These are phyloP conservation scores for Gossypium bickii DNA, from an alignment of 345 rosid species.

Conservation along the genomic window DNA sequence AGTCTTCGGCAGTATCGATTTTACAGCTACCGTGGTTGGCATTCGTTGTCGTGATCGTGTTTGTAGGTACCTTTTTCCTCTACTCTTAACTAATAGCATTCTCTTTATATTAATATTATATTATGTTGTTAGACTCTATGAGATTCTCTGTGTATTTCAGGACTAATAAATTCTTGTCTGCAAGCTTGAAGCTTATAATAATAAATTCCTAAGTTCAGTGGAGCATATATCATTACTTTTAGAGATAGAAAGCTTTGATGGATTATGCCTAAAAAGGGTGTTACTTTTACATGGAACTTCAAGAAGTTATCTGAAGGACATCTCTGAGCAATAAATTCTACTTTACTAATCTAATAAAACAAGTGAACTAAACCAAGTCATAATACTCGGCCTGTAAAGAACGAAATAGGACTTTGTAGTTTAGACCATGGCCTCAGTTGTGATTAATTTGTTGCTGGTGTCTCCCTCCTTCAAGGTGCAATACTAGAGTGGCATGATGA, in stretches of 20 bases:
- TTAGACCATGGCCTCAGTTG: not conserved
- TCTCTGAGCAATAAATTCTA: not conserved
- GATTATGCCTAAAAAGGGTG: not conserved
- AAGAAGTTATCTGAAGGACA: not conserved
- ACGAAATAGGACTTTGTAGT: not conserved
- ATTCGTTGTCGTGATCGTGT: slow-evolving; percentile 68
- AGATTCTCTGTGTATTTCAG: not conserved
- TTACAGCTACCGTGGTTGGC: slow-evolving; percentile 83
- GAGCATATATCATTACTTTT: not conserved
- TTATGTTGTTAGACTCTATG: not conserved
- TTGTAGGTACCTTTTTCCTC: slow-evolving; percentile 90
- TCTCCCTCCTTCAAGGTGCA: not conserved
- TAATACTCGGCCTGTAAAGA: not conserved
- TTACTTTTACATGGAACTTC: not conserved
- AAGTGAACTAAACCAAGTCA: not conserved
- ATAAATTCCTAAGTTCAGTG: not conserved
- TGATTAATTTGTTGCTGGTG: not conserved
- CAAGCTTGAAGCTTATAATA: not conserved
- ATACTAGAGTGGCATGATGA: not conserved
- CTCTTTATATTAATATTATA: not conserved
- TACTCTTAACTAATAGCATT: not conserved
- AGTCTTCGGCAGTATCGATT: slow-evolving; percentile 61
- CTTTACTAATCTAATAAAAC: not conserved
- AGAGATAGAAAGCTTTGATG: not conserved
- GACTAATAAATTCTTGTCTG: not conserved